Evolutionary conservation across 139 green algal species (phyloP).

Genomic region (Astrephomene gubernaculifera): DNA sequence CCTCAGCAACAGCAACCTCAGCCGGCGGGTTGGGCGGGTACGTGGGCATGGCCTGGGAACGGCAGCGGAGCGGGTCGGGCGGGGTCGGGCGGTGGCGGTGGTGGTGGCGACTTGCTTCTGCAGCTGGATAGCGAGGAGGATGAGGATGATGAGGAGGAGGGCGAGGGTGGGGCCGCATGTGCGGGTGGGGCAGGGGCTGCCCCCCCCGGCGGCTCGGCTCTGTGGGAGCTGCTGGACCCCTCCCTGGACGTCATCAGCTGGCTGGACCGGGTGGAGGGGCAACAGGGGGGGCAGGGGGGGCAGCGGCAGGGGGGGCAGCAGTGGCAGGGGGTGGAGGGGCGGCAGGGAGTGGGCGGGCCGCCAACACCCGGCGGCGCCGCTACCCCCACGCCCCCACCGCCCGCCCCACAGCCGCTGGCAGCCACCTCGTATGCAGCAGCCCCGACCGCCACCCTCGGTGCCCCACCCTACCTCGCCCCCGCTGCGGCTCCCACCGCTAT

Average conservation of each 20-base stretch:
- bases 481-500: too few relatives aligned
- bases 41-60: too few relatives aligned
- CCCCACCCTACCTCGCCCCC: too few relatives aligned
- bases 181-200: background rate
- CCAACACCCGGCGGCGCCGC: too few relatives aligned
- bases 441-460: too few relatives aligned
- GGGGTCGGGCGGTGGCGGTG: too few relatives aligned
- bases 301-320: background rate
- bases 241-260: conserved; percentile 33
- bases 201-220: background rate
- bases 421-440: too few relatives aligned
- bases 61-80: too few relatives aligned
- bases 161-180: background rate
- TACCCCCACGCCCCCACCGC: too few relatives aligned
- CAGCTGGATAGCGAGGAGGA: background rate
- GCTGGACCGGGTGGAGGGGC: conserved; percentile 16
- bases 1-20: background rate
- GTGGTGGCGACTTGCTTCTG: background rate
- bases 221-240: conserved; percentile 47
- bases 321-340: too few relatives aligned
- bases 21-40: background rate
- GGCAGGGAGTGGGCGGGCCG: too few relatives aligned
- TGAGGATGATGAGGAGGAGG: background rate
- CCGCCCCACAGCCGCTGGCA: too few relatives aligned
- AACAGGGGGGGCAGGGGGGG: background rate